Evolutionary conservation across 768 basidiomycete genomes (phyloP), one percentile per base, ranked within the genome.

Genomic region (Lenzites betulinus): DNA sequence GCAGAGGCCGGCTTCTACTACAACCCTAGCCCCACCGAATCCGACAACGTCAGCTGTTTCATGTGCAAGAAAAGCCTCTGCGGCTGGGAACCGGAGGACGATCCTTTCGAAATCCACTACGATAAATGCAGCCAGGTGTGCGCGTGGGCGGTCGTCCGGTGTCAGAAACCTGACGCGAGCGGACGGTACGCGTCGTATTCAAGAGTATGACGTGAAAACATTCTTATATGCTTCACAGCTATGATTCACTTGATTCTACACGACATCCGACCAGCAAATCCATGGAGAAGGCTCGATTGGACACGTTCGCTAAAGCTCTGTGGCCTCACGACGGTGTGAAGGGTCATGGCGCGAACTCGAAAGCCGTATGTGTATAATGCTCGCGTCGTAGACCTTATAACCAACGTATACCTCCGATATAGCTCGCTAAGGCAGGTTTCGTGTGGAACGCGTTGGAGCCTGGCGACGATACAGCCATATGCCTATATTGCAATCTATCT

Each of bases 391-490:
- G 7, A n/a, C 12, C n/a, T 51, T 5, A 22, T 7, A 13, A 30
- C 25, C 58, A 16, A 70, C 48, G 1, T 49, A 8, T 52, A 51
- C 16, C 11, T 4, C 11, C 11, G 30, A 33, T 11, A 33, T 64
- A 95, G 95, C 88, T 98, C 83, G 90, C 95, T 0, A 84, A 83
- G 65, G 93, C 94, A 2, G 95, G 95, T 8, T 97, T 96, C 69
- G 82, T 92, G 0, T 92, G 82, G 70, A 87, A 86, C 0, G 91
- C 93, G 1, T 83, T 86, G 57, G 74, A 78, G 13, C 67, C 77
- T 1, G 87, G 81, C 3, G 89, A 92, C 65, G 95, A 98, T 72
- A 84, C 87, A 1, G 93, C 86, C 0, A 87, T 87, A 0, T 98
- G 95, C 73, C 77, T 94, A 5, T 94, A 94, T 69, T 98, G 95